These are phyloP conservation scores for Spathaspora boniae DNA, from an alignment of 805 yeast species.

Conservation along the genomic window DNA sequence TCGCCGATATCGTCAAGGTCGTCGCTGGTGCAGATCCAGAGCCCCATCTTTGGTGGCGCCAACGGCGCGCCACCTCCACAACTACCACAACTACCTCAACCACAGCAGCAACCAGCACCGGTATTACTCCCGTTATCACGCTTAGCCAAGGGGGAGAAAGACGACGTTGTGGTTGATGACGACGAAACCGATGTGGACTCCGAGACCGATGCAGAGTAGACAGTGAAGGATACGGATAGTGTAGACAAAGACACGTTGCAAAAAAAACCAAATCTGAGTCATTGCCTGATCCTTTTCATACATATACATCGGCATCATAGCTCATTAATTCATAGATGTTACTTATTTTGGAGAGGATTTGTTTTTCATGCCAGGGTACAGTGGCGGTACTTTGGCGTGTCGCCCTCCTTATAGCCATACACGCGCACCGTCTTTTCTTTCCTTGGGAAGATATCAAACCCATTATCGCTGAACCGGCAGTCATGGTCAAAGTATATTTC, in stretches of 20 bases:
- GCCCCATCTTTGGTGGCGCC: too few relatives aligned
- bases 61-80: not conserved
- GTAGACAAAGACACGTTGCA: too few relatives aligned
- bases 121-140: slow-evolving; percentile 30
- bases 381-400: not conserved
- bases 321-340: not conserved
- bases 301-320: not conserved
- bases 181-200: slow-evolving; percentile 36
- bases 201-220: slow-evolving; percentile 13
- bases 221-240: too few relatives aligned
- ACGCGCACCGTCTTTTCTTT: slow-evolving; percentile 15
- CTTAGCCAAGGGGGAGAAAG: slow-evolving; percentile 11
- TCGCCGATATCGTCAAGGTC: slow-evolving; percentile 21
- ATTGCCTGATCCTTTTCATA: not conserved
- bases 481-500: slow-evolving; percentile 23
- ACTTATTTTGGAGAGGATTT: not conserved
- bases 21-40: slow-evolving; percentile 19
- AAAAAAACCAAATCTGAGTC: not conserved
- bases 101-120: slow-evolving; percentile 10
- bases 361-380: not conserved
- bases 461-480: slow-evolving; percentile 36
- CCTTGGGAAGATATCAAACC: slow-evolving; percentile 47
- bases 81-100: slow-evolving; percentile 5
- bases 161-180: slow-evolving; percentile 17
- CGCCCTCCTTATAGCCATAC: slow-evolving; percentile 11